Conservation (phyloP, 2,329 filamentous ascomycete species). For the Colletotrichum cordylinicola region DNA sequence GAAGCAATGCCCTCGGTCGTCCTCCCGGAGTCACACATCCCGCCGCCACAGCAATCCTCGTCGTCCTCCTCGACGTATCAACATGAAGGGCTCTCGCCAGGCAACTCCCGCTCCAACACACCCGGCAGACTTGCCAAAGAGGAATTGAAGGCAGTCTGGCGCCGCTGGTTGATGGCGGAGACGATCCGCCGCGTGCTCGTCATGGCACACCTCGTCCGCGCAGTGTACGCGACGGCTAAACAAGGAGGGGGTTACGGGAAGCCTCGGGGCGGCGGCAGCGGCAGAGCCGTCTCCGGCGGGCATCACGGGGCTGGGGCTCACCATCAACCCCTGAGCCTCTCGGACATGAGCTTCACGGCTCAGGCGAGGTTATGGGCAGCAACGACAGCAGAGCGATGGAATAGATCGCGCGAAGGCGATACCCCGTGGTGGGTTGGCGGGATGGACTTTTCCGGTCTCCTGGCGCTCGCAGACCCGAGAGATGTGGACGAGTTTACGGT, state of each 20-base stretch:
- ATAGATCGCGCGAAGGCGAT: conserved; percentile 14
- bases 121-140: conserved; percentile 8
- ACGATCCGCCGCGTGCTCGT: conserved; percentile 21
- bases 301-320: neutral
- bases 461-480: conserved; percentile 19
- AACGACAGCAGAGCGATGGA: conserved; percentile 23
- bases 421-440: conserved; percentile 22
- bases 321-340: conserved; percentile 3
- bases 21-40: neutral
- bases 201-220: conserved; percentile 22
- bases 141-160: conserved; percentile 22
- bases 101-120: conserved; percentile 10
- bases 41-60: neutral
- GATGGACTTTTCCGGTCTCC: conserved; percentile 22
- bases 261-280: neutral
- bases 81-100: conserved; percentile 9
- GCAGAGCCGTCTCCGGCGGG: neutral
- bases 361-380: conserved; percentile 23
- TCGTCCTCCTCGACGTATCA: conserved; percentile 3
- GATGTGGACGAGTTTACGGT: conserved; percentile 23
- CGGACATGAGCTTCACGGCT: conserved; percentile 24
- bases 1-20: neutral
- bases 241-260: conserved; percentile 12
- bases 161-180: conserved; percentile 23
- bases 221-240: conserved; percentile 18